These are phyloP conservation scores for Panellus pusillus DNA, from an alignment of 768 basidiomycete genomes.

Conservation along the genomic window DNA sequence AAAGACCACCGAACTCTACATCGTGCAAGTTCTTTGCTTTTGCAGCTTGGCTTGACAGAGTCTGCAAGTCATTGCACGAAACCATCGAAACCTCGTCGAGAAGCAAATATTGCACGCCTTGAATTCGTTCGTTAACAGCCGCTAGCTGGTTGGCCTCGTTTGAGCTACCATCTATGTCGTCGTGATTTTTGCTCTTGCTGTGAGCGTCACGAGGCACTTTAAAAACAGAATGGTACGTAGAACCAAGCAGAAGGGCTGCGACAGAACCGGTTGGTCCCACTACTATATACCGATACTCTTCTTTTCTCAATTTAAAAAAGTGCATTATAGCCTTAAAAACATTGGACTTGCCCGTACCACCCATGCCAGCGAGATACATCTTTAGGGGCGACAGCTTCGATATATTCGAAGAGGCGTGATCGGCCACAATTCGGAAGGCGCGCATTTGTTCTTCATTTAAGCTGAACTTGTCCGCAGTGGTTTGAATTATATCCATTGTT, in stretches of 20 bases:
- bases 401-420: conserved; percentile 16
- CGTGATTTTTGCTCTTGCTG: background rate
- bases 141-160: background rate
- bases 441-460: conserved; percentile 32
- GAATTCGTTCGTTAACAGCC: conserved; percentile 9
- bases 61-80: conserved; percentile 19
- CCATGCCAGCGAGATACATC: conserved; percentile 32
- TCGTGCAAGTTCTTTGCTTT: background rate
- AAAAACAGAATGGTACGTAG: conserved; percentile 28
- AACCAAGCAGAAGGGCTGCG: conserved; percentile 24
- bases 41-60: conserved; percentile 24
- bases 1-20: conserved; percentile 27
- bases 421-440: conserved; percentile 28
- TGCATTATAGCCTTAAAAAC: conserved; percentile 20
- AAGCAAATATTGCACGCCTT: conserved; percentile 31
- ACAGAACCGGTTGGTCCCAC: conserved; percentile 27
- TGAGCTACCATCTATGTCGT: conserved; percentile 1
- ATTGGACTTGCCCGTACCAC: conserved; percentile 28
- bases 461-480: conserved; percentile 14
- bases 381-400: conserved; percentile 14
- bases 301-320: conserved; percentile 16
- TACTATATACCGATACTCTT: conserved; percentile 14
- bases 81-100: conserved; percentile 37
- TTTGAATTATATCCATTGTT: background rate
- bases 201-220: conserved; percentile 7